phyloP scores from a whole-genome alignment of 805 yeast species.

The Blastobotrys peoriensis region DNA sequence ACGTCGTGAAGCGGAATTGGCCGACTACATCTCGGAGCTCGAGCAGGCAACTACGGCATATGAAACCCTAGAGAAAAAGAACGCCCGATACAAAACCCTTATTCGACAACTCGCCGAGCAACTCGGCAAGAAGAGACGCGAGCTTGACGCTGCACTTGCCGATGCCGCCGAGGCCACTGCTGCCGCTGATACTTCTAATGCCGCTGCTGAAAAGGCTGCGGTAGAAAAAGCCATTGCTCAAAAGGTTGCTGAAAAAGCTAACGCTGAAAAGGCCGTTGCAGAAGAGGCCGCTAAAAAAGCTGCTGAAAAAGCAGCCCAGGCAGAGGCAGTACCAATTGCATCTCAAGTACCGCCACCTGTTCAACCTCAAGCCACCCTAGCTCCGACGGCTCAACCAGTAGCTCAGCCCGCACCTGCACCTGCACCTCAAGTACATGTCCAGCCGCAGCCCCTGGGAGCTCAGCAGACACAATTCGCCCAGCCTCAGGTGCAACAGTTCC shows the following conservation, averaged over 20 bases:
- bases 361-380: no score
- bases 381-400: no score
- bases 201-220: slow-evolving; percentile 10
- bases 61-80: background rate
- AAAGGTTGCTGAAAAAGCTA: background rate
- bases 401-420: no score
- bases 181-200: slow-evolving; percentile 13
- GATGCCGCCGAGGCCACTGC: slow-evolving; percentile 6
- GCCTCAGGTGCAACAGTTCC: no score
- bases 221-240: slow-evolving; percentile 1
- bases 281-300: slow-evolving; percentile 5
- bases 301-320: background rate
- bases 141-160: no score
- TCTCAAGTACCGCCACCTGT: no score
- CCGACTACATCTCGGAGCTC: background rate
- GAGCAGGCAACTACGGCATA: background rate
- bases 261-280: slow-evolving; percentile 2
- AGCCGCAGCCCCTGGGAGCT: no score
- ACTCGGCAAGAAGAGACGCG: no score
- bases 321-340: no score
- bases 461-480: no score
- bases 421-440: no score
- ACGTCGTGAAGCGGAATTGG: slow-evolving; percentile 1
- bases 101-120: no score
- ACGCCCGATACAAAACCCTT: background rate